These are phyloP conservation scores for Monosiga brevicollis DNA, from an alignment of 78 protist genomes.

Conservation along the genomic window DNA sequence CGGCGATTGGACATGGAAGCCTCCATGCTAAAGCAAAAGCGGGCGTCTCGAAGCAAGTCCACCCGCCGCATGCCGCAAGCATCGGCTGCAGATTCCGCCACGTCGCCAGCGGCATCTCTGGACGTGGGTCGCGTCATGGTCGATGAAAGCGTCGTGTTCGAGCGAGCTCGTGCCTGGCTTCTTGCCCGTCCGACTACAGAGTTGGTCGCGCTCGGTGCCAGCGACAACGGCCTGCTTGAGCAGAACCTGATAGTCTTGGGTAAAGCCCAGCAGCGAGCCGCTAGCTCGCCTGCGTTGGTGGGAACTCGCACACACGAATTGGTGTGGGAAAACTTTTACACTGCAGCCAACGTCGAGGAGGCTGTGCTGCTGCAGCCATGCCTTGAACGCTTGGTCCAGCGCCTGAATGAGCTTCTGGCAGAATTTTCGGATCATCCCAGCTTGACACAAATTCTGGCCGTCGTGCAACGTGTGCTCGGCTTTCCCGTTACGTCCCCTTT, in stretches of 20 bases:
- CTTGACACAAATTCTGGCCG: background rate
- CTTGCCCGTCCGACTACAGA: background rate
- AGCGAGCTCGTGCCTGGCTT: background rate
- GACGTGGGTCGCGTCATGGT: no score
- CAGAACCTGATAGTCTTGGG: background rate
- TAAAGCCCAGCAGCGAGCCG: no score
- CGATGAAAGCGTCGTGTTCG: no score
- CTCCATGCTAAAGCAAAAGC: no score
- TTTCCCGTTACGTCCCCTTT: slow-evolving; percentile 16
- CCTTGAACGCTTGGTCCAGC: background rate
- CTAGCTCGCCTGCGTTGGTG: no score
- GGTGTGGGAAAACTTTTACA: no score
- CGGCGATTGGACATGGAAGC: background rate
- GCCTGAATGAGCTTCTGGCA: slow-evolving; percentile 10
- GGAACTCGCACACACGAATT: no score
- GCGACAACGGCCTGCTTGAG: background rate
- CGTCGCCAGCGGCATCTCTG: no score
- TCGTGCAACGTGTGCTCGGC: slow-evolving; percentile 16
- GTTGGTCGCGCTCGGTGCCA: background rate
- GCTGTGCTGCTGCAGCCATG: background rate
- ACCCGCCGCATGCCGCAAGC: no score
- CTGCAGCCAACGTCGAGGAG: no score
- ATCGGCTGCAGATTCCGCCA: no score
- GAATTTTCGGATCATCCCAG: slow-evolving; percentile 43
- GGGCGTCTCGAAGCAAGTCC: no score